Conservation (phyloP, 768 basidiomycete species). For the Ramaria sp. region DNA sequence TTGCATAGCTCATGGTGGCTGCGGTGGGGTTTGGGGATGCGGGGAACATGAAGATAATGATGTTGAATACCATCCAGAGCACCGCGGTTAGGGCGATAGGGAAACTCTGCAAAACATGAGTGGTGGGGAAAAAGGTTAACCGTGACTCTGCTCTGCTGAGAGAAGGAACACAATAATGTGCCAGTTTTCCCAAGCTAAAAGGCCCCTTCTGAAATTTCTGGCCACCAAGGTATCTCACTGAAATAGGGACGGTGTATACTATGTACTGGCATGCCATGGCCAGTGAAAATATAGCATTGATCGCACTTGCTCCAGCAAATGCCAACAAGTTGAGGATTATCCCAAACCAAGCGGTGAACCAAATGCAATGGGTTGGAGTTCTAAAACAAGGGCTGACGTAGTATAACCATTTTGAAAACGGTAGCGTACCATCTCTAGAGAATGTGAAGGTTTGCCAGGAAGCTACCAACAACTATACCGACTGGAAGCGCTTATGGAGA, state of each 20-base stretch:
- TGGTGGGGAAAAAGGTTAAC: slow-evolving; percentile 4
- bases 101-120: slow-evolving; percentile 43
- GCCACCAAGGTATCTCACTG: slow-evolving; percentile 7
- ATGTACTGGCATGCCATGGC: no score
- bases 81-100: slow-evolving; percentile 46
- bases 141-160: no score
- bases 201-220: slow-evolving; percentile 16
- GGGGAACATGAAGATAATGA: slow-evolving; percentile 55
- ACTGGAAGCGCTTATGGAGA: not conserved
- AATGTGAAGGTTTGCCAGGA: slow-evolving; percentile 50
- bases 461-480: slow-evolving; percentile 31
- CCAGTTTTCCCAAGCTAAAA: slow-evolving; percentile 19
- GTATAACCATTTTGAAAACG: slow-evolving; percentile 43
- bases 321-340: slow-evolving; percentile 39
- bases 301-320: slow-evolving; percentile 45
- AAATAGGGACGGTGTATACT: slow-evolving; percentile 28
- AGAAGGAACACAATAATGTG: no score
- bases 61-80: slow-evolving; percentile 55
- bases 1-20: slow-evolving; percentile 54
- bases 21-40: slow-evolving; percentile 33
- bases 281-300: slow-evolving; percentile 46
- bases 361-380: no score
- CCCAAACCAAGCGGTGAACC: slow-evolving; percentile 27
- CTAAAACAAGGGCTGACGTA: slow-evolving; percentile 29
- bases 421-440: slow-evolving; percentile 50